These are phyloP conservation scores for Talaromyces sp. DNA, from an alignment of 2,329 filamentous ascomycete species.

Conservation along the genomic window DNA sequence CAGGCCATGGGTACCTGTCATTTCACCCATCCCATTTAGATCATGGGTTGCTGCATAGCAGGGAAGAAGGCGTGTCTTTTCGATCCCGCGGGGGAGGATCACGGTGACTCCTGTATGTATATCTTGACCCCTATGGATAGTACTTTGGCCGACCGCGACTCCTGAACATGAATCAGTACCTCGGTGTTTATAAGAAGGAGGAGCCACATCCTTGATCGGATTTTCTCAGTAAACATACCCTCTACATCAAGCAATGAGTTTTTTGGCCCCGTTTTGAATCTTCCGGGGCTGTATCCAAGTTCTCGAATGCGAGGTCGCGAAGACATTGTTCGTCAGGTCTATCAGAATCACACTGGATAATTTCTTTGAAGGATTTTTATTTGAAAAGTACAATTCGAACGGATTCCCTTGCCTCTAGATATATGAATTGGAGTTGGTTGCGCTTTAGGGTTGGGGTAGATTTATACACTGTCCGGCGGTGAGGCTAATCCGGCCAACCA, in stretches of 20 bases:
- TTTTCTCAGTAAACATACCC: background rate
- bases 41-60: slow-evolving; percentile 9
- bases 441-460: too few relatives aligned
- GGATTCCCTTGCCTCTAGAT: too few relatives aligned
- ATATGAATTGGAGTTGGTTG: too few relatives aligned
- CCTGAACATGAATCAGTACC: background rate
- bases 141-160: slow-evolving; percentile 3
- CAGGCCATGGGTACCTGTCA: background rate
- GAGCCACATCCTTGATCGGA: too few relatives aligned
- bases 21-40: slow-evolving; percentile 9
- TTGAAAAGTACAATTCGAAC: too few relatives aligned
- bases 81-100: slow-evolving; percentile 1
- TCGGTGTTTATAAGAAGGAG: background rate
- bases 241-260: slow-evolving; percentile 9
- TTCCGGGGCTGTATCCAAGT: background rate
- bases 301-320: slow-evolving; percentile 7
- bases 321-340: background rate
- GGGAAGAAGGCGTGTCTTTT: background rate
- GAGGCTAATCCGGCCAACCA: too few relatives aligned
- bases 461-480: too few relatives aligned
- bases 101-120: slow-evolving; percentile 7
- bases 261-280: background rate
- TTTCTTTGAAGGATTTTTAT: too few relatives aligned
- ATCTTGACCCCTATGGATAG: slow-evolving; percentile 6
- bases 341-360: background rate